Evolutionary conservation across 192 early-diverging fungal genomes (phyloP), one percentile per base, ranked within the genome.

Genomic region (Coemansia sp.): DNA sequence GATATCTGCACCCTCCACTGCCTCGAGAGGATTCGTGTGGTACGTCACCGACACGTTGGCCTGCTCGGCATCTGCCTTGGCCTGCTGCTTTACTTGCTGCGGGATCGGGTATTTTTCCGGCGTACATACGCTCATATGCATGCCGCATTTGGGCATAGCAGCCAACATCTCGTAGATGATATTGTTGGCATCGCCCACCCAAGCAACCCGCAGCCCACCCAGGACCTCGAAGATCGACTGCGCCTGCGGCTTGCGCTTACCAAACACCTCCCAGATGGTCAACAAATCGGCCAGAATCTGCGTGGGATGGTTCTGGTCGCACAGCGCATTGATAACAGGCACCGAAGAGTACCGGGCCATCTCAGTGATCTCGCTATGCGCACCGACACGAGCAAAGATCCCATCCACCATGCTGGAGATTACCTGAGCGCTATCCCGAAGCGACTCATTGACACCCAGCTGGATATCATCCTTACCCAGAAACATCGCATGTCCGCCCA

Each of bases 101-200:
- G 90, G 86, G 35, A 88, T 79, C 35, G 82, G 73, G 70, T 99
- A 97, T 9, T 86, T 87, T 26, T 72, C 63, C 10, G 97, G 97
- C 5, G 91, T 94, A 14, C 94, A 94, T 23, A 92, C 90, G 10
- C 80, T 63, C 52, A 97, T 74, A 53, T 84, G 70, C 45, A 96
- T 76, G 3, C 94, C 96, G 40, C 94, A 68, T 52, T 95, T 92
- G 18, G 94, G 94, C 56, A 94, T 80, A 5, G 92, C 85, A 6
- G 91, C 82, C 57, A 99, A 70, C 61, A 99, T 83, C 50, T 91
- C 92, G 57, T 95, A 89, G 30, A 95, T 64, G 41, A 98, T 90
- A 78, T 98, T 98, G 75, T 99, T 99, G n/a, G 90, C 84, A 57
- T 99, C 97, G 46, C 97, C 97, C 5, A 99, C 88, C 97, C 97